A percentile compares a stretch with the other conserved stretches of the same genome.
phyloP scores from a whole-genome alignment of 371 early-diverging fungal genomes.

The Encephalitozoon intestinalis region DNA sequence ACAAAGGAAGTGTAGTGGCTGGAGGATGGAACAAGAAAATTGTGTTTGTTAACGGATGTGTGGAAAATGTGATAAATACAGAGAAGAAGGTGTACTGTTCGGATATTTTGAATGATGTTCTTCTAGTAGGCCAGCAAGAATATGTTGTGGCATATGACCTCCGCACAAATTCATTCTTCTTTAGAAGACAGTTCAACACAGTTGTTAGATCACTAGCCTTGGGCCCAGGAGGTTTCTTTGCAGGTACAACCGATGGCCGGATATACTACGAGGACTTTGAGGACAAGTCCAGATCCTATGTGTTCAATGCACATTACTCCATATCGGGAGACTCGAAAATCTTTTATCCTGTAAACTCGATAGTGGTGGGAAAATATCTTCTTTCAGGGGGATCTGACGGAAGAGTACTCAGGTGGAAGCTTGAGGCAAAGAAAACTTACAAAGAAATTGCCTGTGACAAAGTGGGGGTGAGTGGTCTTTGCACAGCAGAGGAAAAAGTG shows the following conservation, averaged over 20 bases:
- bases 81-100: constrained; percentile 2
- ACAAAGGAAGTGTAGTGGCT: not conserved
- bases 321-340: constrained; percentile 5
- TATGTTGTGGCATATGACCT: not conserved
- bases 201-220: not conserved
- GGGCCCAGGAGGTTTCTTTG: not conserved
- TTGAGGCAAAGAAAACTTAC: not conserved
- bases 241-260: constrained; percentile 6
- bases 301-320: constrained; percentile 16
- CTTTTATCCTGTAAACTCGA: constrained; percentile 27
- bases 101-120: not conserved
- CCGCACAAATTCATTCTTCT: not conserved
- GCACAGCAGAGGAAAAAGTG: not conserved
- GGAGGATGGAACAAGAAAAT: constrained; percentile 1
- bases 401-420: constrained; percentile 8
- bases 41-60: not conserved
- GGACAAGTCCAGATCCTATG: not conserved
- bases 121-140: not conserved
- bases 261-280: not conserved
- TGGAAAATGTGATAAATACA: not conserved
- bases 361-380: not conserved
- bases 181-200: not conserved
- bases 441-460: not conserved
- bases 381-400: constrained; percentile 26
- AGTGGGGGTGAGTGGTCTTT: not conserved